Evolutionary conservation across 2,329 filamentous ascomycete genomes (phyloP).

Genomic region (Colletotrichum navitas): DNA sequence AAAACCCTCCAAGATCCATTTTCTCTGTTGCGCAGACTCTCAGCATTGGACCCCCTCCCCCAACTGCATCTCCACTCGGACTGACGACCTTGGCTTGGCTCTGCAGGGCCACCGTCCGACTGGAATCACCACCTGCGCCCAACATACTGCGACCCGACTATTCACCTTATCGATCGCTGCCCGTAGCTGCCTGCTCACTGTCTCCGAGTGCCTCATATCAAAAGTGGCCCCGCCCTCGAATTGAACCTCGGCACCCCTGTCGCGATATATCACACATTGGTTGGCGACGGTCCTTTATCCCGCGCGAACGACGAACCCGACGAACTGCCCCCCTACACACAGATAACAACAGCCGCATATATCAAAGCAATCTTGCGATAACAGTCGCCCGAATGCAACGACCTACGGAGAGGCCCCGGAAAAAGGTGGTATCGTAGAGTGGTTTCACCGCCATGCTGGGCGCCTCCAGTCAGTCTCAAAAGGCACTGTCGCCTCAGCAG

Average conservation of each 20-base stretch:
- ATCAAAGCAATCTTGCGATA: conserved; percentile 14
- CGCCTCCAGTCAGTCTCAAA: conserved; percentile 67
- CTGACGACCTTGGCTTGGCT: conserved; percentile 32
- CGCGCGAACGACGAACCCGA: conserved; percentile 22
- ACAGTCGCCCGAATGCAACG: conserved; percentile 42
- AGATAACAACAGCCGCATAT: not conserved
- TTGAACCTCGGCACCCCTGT: conserved; percentile 6
- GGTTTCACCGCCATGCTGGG: conserved; percentile 60
- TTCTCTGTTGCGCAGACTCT: conserved; percentile 25
- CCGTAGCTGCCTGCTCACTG: not conserved
- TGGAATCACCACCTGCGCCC: conserved; percentile 18
- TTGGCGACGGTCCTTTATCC: conserved; percentile 18
- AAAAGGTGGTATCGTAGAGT: conserved; percentile 43
- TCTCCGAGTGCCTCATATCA: not conserved
- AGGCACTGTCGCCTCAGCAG: conserved; percentile 59
- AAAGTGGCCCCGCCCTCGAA: conserved; percentile 9
- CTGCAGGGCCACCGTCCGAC: conserved; percentile 30
- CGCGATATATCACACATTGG: conserved; percentile 19
- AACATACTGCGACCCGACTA: conserved; percentile 15
- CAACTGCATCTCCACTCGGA: conserved; percentile 36
- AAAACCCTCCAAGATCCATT: not conserved
- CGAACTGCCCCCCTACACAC: conserved; percentile 4
- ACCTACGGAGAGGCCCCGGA: conserved; percentile 38
- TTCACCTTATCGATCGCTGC: not conserved
- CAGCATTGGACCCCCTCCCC: conserved; percentile 17